Base-by-base conservation (phyloP, 2,329 filamentous ascomycete genomes). In the Xylaria digitata region DNA sequence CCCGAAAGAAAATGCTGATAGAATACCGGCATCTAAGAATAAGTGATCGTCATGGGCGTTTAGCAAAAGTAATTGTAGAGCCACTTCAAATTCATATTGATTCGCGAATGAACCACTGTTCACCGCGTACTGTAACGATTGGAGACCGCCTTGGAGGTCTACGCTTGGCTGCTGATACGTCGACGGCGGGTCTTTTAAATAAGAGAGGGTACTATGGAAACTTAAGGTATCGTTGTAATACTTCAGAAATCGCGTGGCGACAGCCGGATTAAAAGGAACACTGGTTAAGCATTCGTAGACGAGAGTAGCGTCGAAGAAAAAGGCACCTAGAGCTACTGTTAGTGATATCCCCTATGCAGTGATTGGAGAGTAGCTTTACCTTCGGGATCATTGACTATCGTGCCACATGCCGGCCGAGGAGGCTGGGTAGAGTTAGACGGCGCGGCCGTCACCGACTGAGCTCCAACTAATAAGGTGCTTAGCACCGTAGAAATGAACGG, bases 261-360 rank as follows among this genome's bases (percentile, higher is more conserved):
- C 79, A 6, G 79, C 81, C 3, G 76, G 30, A 57, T 82, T 79
- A 69, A 86, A 83, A 0, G 84, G 82, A 6, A 84, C 80, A 26
- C 74, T 80, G 2, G 69, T 77, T 9, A 85, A 74, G 65, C 83
- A 86, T 3, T 77, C 74, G 65, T 79, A 81, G 0, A 77, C 81
- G 21, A 71, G 63, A 13, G n/a, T 49, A 1, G 73, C 72, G 23
- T 58, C 66, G 37, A 74, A 73, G 34, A 11, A 26, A 26, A 26
- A 26, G 5, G 26, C 26, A 26, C 26, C 26, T 26, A 5, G 5
- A 26, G 26, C 26, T 26, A 26, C 26, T 26, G 26, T 26, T 26
- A 26, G 26, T 26, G 26, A 26, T 26, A 5, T 26, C 26, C 5
- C 26, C 5, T 26, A 26, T 5, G 26, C 26, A 26, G 26, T 5